phyloP scores from a whole-genome alignment of 108 stramenopile species.

The Fistulifera solaris region DNA sequence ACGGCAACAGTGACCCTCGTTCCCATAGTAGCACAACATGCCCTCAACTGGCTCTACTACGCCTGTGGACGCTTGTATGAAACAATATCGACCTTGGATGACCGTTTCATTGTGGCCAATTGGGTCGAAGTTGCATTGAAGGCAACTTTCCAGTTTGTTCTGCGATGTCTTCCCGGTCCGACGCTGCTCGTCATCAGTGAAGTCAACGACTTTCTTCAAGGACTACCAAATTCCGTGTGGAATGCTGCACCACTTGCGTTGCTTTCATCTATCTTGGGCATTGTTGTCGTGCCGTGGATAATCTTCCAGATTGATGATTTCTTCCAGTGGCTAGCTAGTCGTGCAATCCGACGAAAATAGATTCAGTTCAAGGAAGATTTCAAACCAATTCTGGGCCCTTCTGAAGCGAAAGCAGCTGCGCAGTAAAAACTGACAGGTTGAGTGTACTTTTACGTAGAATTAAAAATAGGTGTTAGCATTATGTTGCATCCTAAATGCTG shows the following conservation, averaged over 20 bases:
- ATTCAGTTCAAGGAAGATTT: too few relatives aligned
- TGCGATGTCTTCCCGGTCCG: conserved; percentile 18
- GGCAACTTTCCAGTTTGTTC: conserved; percentile 20
- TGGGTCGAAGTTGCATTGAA: conserved; percentile 8
- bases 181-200: conserved; percentile 18
- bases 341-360: neutral
- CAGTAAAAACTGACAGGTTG: too few relatives aligned
- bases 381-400: too few relatives aligned
- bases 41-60: conserved; percentile 25
- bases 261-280: conserved; percentile 35
- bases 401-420: too few relatives aligned
- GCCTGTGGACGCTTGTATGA: conserved; percentile 1
- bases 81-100: conserved; percentile 4
- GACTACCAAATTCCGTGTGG: conserved; percentile 45
- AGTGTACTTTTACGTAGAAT: too few relatives aligned
- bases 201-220: conserved; percentile 14
- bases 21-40: conserved; percentile 42
- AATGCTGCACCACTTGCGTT: conserved; percentile 46
- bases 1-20: conserved; percentile 57
- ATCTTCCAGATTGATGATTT: conserved; percentile 60
- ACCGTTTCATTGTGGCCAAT: conserved; percentile 8
- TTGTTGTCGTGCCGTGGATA: conserved; percentile 40
- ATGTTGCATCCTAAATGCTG: too few relatives aligned
- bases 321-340: conserved; percentile 40
- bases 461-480: too few relatives aligned